Percentiles rank a stretch among this genome's conserved stretches.
phyloP scores from a whole-genome alignment of 306 rosid genomes.

The Rosa persica region DNA sequence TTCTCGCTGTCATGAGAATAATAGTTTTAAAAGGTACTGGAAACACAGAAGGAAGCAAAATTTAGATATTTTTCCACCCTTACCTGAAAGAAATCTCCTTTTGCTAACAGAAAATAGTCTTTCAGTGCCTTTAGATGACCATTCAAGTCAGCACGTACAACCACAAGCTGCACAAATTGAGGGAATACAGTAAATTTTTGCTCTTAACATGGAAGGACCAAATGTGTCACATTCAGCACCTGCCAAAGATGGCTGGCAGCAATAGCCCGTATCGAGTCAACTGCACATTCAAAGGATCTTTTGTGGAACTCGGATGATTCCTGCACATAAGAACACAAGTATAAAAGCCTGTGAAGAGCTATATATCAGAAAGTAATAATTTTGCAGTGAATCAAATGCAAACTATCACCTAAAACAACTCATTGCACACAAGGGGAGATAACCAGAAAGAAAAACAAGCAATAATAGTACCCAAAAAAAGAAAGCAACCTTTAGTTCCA shows the following conservation, averaged over 20 bases:
- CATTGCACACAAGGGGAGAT: constrained; percentile 19
- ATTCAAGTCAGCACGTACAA: constrained; percentile 91
- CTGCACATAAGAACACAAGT: constrained; percentile 41
- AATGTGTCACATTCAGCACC: constrained; percentile 48
- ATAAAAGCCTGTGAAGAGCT: background rate
- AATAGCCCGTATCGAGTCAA: constrained; percentile 79
- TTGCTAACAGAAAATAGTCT: constrained; percentile 93
- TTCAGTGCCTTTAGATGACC: constrained; percentile 93
- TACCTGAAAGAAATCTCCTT: constrained; percentile 99
- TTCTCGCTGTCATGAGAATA: background rate
- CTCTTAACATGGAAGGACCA: constrained; percentile 27
- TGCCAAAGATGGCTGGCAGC: constrained; percentile 99
- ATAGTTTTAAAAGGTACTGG: background rate
- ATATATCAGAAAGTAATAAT: background rate
- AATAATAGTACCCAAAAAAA: background rate
- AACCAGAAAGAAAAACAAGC: background rate
- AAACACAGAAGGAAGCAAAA: constrained; percentile 14
- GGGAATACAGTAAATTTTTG: constrained; percentile 22
- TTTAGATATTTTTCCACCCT: constrained; percentile 26
- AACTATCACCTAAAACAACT: background rate
- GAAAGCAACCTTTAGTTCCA: constrained; percentile 67
- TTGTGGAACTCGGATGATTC: constrained; percentile 90
- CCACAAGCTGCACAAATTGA: constrained; percentile 80
- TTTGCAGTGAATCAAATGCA: background rate
- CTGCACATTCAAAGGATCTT: constrained; percentile 87